phyloP scores from a whole-genome alignment of 331 rosid genomes.

The Arachis monticola region DNA sequence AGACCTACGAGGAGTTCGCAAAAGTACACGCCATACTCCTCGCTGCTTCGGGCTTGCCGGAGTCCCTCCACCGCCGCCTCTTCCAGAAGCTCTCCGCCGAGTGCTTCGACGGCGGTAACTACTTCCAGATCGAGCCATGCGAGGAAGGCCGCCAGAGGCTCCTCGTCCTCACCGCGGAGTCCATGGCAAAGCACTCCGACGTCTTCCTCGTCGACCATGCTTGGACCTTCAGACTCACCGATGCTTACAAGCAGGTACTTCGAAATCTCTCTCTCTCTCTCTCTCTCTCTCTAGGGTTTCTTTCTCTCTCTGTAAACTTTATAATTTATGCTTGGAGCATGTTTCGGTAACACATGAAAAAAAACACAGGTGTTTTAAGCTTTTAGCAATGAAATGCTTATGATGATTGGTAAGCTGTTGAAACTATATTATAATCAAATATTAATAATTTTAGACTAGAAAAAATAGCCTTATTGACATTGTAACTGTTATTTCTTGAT shows the following conservation, averaged over 20 bases:
- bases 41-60: constrained; percentile 76
- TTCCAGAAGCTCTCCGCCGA: constrained; percentile 75
- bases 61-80: constrained; percentile 58
- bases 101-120: constrained; percentile 78
- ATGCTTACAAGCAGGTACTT: constrained; percentile 79
- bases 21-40: constrained; percentile 77
- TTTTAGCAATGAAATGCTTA: no score
- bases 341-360: no score
- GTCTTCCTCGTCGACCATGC: constrained; percentile 95
- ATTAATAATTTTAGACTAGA: no score
- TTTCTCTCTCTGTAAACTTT: neutral
- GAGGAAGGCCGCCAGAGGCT: constrained; percentile 65
- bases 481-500: neutral
- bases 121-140: constrained; percentile 75
- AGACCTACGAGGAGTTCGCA: constrained; percentile 72
- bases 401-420: no score
- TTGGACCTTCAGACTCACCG: constrained; percentile 95
- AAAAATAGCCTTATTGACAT: no score
- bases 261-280: neutral
- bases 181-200: constrained; percentile 58
- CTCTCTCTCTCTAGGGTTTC: no score
- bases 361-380: no score
- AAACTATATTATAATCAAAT: no score
- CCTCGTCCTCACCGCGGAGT: constrained; percentile 65
- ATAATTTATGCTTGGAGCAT: neutral